Evolutionary conservation across 140 eudicot species (phyloP).

Genomic region (Oenanthe javanica): DNA sequence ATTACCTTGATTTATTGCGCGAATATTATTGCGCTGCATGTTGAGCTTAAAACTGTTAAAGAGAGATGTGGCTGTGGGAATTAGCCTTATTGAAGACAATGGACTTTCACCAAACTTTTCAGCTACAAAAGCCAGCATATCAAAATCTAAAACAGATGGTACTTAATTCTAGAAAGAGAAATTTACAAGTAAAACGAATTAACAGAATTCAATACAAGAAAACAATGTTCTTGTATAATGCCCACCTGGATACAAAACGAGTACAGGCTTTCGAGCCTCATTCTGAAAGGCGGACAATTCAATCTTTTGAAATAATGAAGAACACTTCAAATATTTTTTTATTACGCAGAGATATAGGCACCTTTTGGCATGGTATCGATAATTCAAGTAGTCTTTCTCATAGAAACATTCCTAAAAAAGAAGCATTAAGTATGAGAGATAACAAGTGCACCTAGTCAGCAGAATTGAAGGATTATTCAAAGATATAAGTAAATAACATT

Average conservation of each 20-base stretch:
- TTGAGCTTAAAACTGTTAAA: slow-evolving; percentile 57
- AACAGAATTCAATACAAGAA: not conserved
- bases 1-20: slow-evolving; percentile 51
- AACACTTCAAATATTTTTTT: slow-evolving; percentile 54
- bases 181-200: not conserved
- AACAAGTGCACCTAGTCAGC: not conserved
- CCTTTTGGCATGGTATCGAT: slow-evolving; percentile 94
- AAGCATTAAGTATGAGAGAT: not conserved
- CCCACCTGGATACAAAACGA: slow-evolving; percentile 76
- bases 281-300: slow-evolving; percentile 77
- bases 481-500: not conserved
- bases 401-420: slow-evolving; percentile 73
- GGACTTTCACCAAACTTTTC: slow-evolving; percentile 35
- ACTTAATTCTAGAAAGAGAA: not conserved
- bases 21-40: slow-evolving; percentile 62
- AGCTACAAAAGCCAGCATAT: slow-evolving; percentile 33
- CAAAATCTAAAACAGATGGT: not conserved
- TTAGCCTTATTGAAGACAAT: slow-evolving; percentile 48
- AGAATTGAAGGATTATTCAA: not conserved
- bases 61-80: slow-evolving; percentile 70
- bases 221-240: not conserved
- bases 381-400: slow-evolving; percentile 85
- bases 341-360: slow-evolving; percentile 75
- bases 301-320: slow-evolving; percentile 43
- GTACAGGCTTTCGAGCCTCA: slow-evolving; percentile 88